A percentile compares a stretch with the other conserved stretches of the same genome.
Conservation (phyloP, 2,329 filamentous ascomycete genomes). For the Trichoderma arundinaceum region DNA sequence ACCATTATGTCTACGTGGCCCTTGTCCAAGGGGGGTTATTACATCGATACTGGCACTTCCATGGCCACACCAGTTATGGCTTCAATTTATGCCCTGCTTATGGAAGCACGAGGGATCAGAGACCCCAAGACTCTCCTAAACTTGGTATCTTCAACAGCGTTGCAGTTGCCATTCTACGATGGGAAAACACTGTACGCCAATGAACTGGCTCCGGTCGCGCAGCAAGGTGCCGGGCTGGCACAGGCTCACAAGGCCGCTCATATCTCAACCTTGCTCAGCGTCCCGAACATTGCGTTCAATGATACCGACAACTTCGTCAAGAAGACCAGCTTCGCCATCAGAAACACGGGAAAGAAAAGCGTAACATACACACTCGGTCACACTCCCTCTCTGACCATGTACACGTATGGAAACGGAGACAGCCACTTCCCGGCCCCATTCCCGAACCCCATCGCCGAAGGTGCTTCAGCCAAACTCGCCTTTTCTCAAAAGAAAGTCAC, state of each 20-base stretch:
- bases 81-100: constrained; percentile 60
- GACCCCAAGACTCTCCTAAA: constrained; percentile 57
- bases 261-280: constrained; percentile 58
- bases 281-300: constrained; percentile 65
- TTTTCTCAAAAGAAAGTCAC: constrained; percentile 53
- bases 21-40: constrained; percentile 52
- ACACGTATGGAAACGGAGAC: constrained; percentile 49
- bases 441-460: constrained; percentile 51
- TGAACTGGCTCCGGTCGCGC: constrained; percentile 59
- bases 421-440: constrained; percentile 49
- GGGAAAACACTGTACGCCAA: constrained; percentile 43
- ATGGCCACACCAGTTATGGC: constrained; percentile 65
- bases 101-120: constrained; percentile 57
- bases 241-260: constrained; percentile 65
- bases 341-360: constrained; percentile 56
- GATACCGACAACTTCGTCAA: constrained; percentile 63
- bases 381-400: constrained; percentile 58
- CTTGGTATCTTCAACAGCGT: constrained; percentile 56
- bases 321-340: constrained; percentile 59
- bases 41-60: constrained; percentile 61
- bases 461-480: constrained; percentile 49
- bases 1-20: constrained; percentile 65
- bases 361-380: constrained; percentile 60
- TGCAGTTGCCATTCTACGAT: constrained; percentile 56
- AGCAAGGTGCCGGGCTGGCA: constrained; percentile 65